Evolutionary conservation across 352 stramenopile species (phyloP).

Genomic region (Globisporangium irregulare): DNA sequence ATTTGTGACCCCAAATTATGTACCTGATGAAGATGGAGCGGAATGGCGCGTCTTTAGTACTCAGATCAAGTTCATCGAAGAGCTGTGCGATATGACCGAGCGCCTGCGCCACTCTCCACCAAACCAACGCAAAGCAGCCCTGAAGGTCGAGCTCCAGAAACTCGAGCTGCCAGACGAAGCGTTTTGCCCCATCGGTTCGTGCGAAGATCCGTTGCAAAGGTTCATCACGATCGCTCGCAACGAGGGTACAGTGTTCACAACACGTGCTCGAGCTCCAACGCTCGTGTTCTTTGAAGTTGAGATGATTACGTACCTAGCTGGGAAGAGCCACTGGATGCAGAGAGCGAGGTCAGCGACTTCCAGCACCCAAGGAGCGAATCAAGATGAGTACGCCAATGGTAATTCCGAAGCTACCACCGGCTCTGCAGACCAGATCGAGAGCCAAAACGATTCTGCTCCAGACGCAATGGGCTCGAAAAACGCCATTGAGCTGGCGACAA

Average conservation of each 20-base stretch:
- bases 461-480: constrained; percentile 35
- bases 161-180: constrained; percentile 53
- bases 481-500: constrained; percentile 72
- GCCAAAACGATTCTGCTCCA: constrained; percentile 11
- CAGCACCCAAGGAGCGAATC: constrained; percentile 1
- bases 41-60: constrained; percentile 57
- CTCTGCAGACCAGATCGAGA: neutral
- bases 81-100: constrained; percentile 78
- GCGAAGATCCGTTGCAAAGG: constrained; percentile 54
- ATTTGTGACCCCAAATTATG: constrained; percentile 17
- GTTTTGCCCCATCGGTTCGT: constrained; percentile 70
- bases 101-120: constrained; percentile 53
- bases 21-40: constrained; percentile 15
- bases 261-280: constrained; percentile 74
- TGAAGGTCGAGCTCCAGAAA: constrained; percentile 57
- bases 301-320: constrained; percentile 29
- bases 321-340: constrained; percentile 58
- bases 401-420: neutral
- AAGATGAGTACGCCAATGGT: neutral
- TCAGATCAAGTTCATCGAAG: constrained; percentile 68
- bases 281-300: constrained; percentile 86
- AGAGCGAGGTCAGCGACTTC: constrained; percentile 34
- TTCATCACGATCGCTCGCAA: constrained; percentile 60
- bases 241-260: constrained; percentile 87
- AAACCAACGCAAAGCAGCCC: constrained; percentile 53